Percentiles rank a stretch among this genome's conserved stretches.
These are phyloP conservation scores for Silene latifolia DNA, from an alignment of 148 eudicot genomes.

Conservation along the genomic window DNA sequence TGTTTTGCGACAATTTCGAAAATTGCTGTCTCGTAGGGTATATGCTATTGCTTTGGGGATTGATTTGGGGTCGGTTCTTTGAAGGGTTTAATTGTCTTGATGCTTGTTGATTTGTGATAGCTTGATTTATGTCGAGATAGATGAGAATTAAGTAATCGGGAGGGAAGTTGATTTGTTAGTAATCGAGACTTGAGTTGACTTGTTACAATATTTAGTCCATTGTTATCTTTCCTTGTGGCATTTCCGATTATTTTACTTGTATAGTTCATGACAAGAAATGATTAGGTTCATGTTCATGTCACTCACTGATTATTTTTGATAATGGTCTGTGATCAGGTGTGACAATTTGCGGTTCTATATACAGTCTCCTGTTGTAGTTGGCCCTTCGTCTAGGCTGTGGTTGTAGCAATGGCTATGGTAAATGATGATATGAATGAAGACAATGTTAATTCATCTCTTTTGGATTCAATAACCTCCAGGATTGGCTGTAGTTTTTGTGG, in stretches of 20 bases:
- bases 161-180: neutral
- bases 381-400: neutral
- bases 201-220: too few species aligned
- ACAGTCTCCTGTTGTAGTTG: neutral
- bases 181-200: too few species aligned
- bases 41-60: too few species aligned
- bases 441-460: conserved; percentile 7
- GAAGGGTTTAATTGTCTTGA: too few species aligned
- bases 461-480: conserved; percentile 20
- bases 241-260: too few species aligned
- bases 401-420: conserved; percentile 26
- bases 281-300: neutral
- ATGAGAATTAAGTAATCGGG: neutral
- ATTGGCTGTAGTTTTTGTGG: too few species aligned
- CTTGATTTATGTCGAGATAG: neutral
- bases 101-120: neutral
- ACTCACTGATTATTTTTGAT: neutral
- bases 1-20: too few species aligned
- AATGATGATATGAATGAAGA: conserved; percentile 38
- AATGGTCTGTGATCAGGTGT: conserved; percentile 7
- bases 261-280: too few species aligned
- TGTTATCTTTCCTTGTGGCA: too few species aligned
- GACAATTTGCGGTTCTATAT: neutral
- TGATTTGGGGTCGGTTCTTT: too few species aligned
- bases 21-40: too few species aligned